phyloP scores from a whole-genome alignment of 2,329 filamentous ascomycete species.

The Xylogone sp. region DNA sequence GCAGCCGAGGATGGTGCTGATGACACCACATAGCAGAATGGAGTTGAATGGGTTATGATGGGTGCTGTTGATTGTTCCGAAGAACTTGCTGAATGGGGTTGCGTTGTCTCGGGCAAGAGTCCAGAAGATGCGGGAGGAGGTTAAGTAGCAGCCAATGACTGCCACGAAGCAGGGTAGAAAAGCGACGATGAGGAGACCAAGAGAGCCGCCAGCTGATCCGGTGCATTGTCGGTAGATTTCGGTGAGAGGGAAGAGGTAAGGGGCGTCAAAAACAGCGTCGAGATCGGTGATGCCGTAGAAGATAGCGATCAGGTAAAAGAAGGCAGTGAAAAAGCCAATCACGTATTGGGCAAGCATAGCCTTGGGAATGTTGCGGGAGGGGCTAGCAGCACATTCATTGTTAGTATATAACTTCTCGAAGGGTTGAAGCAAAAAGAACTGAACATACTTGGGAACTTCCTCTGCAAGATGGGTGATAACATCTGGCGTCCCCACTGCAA shows the following conservation, averaged over 20 bases:
- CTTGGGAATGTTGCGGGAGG: constrained; percentile 48
- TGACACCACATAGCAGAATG: constrained; percentile 44
- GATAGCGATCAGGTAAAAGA: constrained; percentile 48
- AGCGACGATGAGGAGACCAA: constrained; percentile 49
- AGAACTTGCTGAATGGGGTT: constrained; percentile 45
- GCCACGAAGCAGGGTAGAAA: constrained; percentile 49
- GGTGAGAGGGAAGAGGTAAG: constrained; percentile 57
- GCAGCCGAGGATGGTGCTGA: constrained; percentile 53
- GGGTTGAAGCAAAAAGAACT: background rate
- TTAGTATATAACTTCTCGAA: background rate
- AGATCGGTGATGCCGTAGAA: constrained; percentile 56
- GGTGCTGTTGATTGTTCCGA: constrained; percentile 41
- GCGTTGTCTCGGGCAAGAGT: constrained; percentile 55
- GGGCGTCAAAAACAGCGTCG: constrained; percentile 45
- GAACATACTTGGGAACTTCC: constrained; percentile 47
- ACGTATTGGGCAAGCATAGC: constrained; percentile 47
- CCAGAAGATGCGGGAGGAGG: constrained; percentile 60
- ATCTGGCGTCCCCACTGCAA: constrained; percentile 63
- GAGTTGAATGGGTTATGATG: constrained; percentile 52
- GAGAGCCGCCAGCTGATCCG: constrained; percentile 44
- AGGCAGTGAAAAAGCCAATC: constrained; percentile 48
- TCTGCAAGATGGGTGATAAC: constrained; percentile 62
- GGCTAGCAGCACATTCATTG: constrained; percentile 21
- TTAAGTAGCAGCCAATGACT: constrained; percentile 54
- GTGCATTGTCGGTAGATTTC: constrained; percentile 63